These are phyloP conservation scores for Exophiala viscosa DNA, from an alignment of 2,329 filamentous ascomycete genomes.

Conservation along the genomic window DNA sequence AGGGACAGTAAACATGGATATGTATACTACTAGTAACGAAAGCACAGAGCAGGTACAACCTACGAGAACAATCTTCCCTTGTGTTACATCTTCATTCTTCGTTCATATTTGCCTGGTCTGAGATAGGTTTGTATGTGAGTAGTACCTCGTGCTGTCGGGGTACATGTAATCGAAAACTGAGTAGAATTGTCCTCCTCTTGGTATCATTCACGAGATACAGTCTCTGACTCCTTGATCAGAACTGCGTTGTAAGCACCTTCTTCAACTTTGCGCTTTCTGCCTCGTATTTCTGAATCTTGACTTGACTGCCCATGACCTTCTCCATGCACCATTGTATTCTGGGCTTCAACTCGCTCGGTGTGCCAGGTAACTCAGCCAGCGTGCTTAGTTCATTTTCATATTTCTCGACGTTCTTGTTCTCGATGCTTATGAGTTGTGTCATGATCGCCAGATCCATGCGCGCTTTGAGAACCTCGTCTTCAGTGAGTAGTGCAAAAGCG, in stretches of 20 bases:
- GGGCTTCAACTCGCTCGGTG: constrained; percentile 63
- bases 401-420: constrained; percentile 71
- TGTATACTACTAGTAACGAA: too few species aligned
- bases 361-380: constrained; percentile 66
- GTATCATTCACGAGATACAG: background rate
- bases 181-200: background rate
- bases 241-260: constrained; percentile 61
- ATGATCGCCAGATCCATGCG: constrained; percentile 70
- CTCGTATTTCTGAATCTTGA: constrained; percentile 71
- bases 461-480: constrained; percentile 69
- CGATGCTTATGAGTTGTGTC: constrained; percentile 64
- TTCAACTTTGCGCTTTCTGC: constrained; percentile 67
- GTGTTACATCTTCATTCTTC: background rate
- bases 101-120: background rate
- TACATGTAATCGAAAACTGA: background rate
- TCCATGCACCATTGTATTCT: constrained; percentile 68
- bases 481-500: constrained; percentile 69
- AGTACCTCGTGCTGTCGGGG: background rate
- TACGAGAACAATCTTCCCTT: too few species aligned
- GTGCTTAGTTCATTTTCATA: constrained; percentile 72
- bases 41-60: too few species aligned
- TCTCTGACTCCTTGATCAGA: constrained; percentile 29
- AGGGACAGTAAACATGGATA: too few species aligned
- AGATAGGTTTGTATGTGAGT: too few species aligned
- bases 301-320: constrained; percentile 72